phyloP scores from a whole-genome alignment of 1,284 basidiomycete species.

The Leucoagaricus sp. region DNA sequence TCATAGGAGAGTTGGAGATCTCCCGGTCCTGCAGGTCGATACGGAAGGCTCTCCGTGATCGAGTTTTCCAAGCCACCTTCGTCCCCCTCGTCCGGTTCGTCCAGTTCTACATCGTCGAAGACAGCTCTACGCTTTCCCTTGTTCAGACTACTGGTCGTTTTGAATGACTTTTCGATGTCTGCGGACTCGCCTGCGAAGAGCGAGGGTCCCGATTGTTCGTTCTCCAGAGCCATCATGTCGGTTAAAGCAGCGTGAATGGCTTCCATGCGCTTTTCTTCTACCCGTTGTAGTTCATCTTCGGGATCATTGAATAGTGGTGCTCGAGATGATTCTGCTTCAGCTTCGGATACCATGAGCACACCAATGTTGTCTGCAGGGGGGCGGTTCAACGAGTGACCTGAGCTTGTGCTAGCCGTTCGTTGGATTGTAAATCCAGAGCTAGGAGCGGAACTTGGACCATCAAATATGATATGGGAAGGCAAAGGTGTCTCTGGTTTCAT shows the following conservation, averaged over 20 bases:
- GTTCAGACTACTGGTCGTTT: conserved; percentile 16
- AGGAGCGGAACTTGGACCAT: conserved; percentile 25
- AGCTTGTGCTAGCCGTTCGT: conserved; percentile 37
- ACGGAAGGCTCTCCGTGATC: conserved; percentile 48
- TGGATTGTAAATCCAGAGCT: conserved; percentile 33
- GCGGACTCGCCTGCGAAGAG: conserved; percentile 15
- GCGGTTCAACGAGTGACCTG: conserved; percentile 30
- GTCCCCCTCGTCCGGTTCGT: conserved; percentile 42
- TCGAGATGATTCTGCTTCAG: conserved; percentile 48
- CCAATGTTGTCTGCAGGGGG: conserved; percentile 56
- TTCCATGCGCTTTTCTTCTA: conserved; percentile 83
- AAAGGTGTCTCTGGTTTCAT: conserved; percentile 30
- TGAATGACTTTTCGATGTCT: conserved; percentile 23
- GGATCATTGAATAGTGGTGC: conserved; percentile 82
- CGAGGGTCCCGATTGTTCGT: conserved; percentile 40
- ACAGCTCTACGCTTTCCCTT: conserved; percentile 25
- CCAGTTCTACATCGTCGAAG: conserved; percentile 42
- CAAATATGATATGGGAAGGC: not conserved
- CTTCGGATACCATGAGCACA: conserved; percentile 64
- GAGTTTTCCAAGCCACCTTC: conserved; percentile 35
- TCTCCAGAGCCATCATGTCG: conserved; percentile 89
- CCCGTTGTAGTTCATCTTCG: conserved; percentile 60
- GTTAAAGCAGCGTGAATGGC: conserved; percentile 93
- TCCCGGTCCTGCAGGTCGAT: conserved; percentile 79
- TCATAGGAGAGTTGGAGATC: conserved; percentile 85